Conservation (phyloP, 345 rosid genomes). For the Theobroma cacao region DNA sequence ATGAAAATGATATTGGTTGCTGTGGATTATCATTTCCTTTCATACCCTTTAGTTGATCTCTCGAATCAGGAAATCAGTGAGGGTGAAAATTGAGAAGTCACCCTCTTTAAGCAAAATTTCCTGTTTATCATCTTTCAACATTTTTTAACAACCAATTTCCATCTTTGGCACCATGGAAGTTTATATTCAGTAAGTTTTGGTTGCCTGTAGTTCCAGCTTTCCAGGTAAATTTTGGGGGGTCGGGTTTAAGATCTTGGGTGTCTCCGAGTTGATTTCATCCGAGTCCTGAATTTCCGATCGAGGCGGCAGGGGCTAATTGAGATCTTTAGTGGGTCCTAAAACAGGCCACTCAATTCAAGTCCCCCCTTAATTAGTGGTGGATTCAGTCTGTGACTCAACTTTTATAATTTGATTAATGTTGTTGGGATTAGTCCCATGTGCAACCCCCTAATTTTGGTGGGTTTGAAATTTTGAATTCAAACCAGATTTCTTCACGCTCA, state of each 20-base stretch:
- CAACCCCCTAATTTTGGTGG: constrained; percentile 13
- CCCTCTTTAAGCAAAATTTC: not conserved
- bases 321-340: constrained; percentile 25
- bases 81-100: not conserved
- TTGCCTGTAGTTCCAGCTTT: not conserved
- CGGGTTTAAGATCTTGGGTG: not conserved
- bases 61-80: not conserved
- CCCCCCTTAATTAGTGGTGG: constrained; percentile 32
- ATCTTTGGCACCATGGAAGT: not conserved
- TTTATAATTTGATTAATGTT: constrained; percentile 12
- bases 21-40: not conserved
- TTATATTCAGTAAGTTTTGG: not conserved
- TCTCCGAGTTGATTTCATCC: not conserved
- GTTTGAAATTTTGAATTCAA: constrained; percentile 19
- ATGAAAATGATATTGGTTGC: not conserved
- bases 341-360: not conserved
- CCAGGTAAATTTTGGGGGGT: not conserved
- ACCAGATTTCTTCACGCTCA: constrained; percentile 19
- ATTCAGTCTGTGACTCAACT: not conserved
- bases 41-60: not conserved
- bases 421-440: constrained; percentile 32
- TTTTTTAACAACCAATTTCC: not conserved
- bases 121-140: not conserved
- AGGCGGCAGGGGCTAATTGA: constrained; percentile 12
- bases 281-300: not conserved